Conservation (phyloP, 768 basidiomycete species). For the Leccinum rimulosum region DNA sequence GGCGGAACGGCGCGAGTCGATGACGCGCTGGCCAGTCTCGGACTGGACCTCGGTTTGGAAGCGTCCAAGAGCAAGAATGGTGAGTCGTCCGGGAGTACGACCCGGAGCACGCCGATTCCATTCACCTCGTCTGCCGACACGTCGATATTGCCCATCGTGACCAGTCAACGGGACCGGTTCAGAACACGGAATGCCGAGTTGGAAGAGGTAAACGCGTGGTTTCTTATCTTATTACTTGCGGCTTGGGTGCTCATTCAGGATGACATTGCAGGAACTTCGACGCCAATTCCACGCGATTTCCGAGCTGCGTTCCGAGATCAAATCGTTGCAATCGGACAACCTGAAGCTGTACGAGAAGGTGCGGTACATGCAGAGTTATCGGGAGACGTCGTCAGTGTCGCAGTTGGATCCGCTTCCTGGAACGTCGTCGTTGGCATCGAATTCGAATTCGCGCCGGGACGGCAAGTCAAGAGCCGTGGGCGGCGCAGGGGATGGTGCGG, state of each 20-base stretch:
- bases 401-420: conserved; percentile 68
- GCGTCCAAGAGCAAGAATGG: conserved; percentile 15
- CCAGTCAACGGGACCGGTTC: conserved; percentile 96
- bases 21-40: conserved; percentile 72
- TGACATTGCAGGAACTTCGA: conserved; percentile 71
- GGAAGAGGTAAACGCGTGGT: conserved; percentile 68
- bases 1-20: conserved; percentile 29
- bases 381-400: conserved; percentile 65
- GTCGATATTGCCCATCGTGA: conserved; percentile 97
- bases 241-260: background rate
- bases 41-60: conserved; percentile 46
- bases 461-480: conserved; percentile 2
- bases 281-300: conserved; percentile 95
- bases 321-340: conserved; percentile 90
- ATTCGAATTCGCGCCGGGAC: conserved; percentile 1
- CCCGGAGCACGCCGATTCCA: conserved; percentile 62
- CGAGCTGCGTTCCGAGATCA: conserved; percentile 89
- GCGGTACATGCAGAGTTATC: conserved; percentile 96
- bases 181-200: conserved; percentile 94
- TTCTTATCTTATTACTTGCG: background rate
- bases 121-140: conserved; percentile 80
- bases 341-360: conserved; percentile 99
- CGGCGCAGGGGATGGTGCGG: conserved; percentile 26
- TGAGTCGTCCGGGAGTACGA: conserved; percentile 20
- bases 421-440: conserved; percentile 21